Conservation (phyloP, 352 stramenopile species). For the Plasmopara viticola region DNA sequence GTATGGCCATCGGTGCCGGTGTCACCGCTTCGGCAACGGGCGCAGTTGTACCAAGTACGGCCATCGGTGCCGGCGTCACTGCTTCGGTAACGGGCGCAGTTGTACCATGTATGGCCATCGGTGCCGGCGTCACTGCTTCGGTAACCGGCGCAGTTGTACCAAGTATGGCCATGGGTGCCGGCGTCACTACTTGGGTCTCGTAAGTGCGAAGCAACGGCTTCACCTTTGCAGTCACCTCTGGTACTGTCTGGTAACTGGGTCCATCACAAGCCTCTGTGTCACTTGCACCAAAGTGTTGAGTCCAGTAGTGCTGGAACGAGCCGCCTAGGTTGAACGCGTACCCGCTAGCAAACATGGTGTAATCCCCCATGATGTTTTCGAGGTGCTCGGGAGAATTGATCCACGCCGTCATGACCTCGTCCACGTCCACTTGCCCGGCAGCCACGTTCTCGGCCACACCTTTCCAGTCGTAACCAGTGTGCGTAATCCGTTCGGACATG, state of each 20-base stretch:
- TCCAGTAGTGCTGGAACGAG: slow-evolving; percentile 42
- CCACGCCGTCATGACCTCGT: slow-evolving; percentile 27
- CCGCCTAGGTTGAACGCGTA: slow-evolving; percentile 25
- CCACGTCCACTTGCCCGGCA: slow-evolving; percentile 22
- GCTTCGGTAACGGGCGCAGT: too few relatives aligned
- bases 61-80: too few relatives aligned
- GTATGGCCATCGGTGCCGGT: too few relatives aligned
- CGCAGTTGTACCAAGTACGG: too few relatives aligned
- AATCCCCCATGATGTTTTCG: slow-evolving; percentile 27
- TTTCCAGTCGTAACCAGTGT: slow-evolving; percentile 36
- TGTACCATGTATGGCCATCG: too few relatives aligned
- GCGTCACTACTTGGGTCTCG: too few relatives aligned
- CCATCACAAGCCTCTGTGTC: slow-evolving; percentile 17
- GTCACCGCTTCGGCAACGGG: too few relatives aligned
- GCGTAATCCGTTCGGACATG: slow-evolving; percentile 30
- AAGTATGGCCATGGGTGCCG: too few relatives aligned
- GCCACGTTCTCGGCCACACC: slow-evolving; percentile 29
- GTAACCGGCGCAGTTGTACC: too few relatives aligned
- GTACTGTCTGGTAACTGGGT: not conserved
- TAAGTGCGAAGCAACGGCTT: too few relatives aligned
- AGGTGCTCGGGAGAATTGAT: slow-evolving; percentile 22
- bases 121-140: too few relatives aligned
- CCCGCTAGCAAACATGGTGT: slow-evolving; percentile 29
- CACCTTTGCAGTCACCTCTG: not conserved
- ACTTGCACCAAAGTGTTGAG: slow-evolving; percentile 35